phyloP scores from a whole-genome alignment of 1,284 basidiomycete genomes.

The Dichomitus squalens region DNA sequence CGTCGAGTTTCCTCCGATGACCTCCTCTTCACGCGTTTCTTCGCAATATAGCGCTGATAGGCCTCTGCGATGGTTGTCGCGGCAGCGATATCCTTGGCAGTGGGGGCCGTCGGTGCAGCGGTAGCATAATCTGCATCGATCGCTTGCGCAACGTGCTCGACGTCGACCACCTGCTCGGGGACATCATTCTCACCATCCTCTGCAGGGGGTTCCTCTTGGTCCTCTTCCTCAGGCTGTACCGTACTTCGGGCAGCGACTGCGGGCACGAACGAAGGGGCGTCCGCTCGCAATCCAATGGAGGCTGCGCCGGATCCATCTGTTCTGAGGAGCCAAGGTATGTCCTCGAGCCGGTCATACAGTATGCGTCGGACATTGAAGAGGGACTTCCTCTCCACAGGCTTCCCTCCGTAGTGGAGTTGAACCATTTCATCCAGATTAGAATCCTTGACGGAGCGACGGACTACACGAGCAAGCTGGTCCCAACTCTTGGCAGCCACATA shows the following conservation, averaged over 20 bases:
- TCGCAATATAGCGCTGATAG: constrained; percentile 33
- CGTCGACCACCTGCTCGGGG: constrained; percentile 7
- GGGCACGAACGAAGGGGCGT: constrained; percentile 28
- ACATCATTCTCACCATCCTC: constrained; percentile 12
- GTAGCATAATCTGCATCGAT: constrained; percentile 28
- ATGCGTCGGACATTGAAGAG: constrained; percentile 33
- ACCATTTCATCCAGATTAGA: constrained; percentile 44
- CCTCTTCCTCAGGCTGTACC: not conserved
- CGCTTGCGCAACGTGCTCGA: constrained; percentile 23
- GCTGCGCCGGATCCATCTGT: constrained; percentile 1
- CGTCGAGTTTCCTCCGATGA: constrained; percentile 4
- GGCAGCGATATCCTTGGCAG: constrained; percentile 34
- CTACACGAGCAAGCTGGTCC: constrained; percentile 34
- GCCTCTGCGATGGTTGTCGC: constrained; percentile 31
- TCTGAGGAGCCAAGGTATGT: constrained; percentile 27
- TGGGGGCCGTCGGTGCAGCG: constrained; percentile 21
- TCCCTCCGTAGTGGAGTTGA: constrained; percentile 31
- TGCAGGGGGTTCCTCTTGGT: constrained; percentile 1
- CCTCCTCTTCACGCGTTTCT: constrained; percentile 14
- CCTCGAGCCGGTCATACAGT: constrained; percentile 33
- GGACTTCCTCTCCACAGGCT: constrained; percentile 5
- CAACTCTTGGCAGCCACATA: constrained; percentile 40
- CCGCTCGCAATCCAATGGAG: constrained; percentile 15
- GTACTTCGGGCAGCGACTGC: not conserved
- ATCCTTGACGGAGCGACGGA: constrained; percentile 31